phyloP scores from a whole-genome alignment of 2,329 filamentous ascomycete species.

The Stagonosporopsis chrysanthemi region DNA sequence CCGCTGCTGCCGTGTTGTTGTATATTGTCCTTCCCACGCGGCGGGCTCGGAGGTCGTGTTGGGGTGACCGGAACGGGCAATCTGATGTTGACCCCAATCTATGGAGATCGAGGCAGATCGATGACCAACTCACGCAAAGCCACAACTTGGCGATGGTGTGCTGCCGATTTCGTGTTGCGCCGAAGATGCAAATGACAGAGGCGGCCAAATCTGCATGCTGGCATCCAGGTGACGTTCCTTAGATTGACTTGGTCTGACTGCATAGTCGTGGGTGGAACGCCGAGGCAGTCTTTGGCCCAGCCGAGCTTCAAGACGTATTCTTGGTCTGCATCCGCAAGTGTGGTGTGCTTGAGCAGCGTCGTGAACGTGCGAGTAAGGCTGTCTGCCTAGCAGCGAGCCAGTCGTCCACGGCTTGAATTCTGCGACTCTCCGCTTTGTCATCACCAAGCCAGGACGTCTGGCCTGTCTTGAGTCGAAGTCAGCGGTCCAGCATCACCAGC shows the following conservation, averaged over 20 bases:
- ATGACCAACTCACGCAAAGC: constrained; percentile 5
- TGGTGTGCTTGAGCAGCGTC: not conserved
- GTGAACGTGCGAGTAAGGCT: not conserved
- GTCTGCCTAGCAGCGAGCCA: not conserved
- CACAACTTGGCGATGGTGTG: constrained; percentile 30
- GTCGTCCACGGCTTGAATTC: not conserved
- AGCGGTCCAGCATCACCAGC: not conserved
- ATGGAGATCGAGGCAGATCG: constrained; percentile 30
- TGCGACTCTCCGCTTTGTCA: not conserved
- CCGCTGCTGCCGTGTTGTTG: constrained; percentile 1
- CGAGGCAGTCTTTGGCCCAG: not conserved
- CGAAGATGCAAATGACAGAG: not conserved
- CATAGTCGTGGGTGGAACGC: not conserved
- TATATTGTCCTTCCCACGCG: constrained; percentile 35
- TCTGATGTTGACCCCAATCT: constrained; percentile 34
- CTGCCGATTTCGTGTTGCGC: constrained; percentile 22
- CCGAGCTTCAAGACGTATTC: not conserved
- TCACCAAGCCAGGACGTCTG: not conserved
- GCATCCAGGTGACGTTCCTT: not conserved
- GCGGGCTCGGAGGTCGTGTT: constrained; percentile 28
- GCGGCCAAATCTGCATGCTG: not conserved
- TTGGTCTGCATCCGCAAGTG: not conserved
- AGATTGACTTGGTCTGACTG: not conserved
- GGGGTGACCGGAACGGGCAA: constrained; percentile 25
- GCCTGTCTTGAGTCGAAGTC: not conserved